These are phyloP conservation scores for Ormosia emarginata DNA, from an alignment of 306 rosid genomes.

Conservation along the genomic window DNA sequence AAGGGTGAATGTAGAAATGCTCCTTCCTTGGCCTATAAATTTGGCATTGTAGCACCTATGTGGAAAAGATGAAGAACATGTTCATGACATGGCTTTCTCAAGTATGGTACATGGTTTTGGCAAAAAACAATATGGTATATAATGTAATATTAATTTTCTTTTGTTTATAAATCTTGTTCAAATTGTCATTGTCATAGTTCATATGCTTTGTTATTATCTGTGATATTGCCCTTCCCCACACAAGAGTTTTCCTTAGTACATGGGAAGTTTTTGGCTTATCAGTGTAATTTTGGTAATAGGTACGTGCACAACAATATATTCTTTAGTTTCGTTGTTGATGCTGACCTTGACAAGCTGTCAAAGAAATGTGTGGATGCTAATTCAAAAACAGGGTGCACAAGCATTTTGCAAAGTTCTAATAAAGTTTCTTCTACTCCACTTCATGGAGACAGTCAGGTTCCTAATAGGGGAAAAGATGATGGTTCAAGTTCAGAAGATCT, in stretches of 20 bases:
- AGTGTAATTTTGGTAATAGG: constrained; percentile 47
- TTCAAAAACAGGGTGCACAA: constrained; percentile 34
- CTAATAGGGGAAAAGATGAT: constrained; percentile 55
- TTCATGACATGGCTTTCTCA: constrained; percentile 9
- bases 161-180: background rate
- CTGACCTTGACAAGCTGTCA: constrained; percentile 85
- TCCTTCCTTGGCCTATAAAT: no score
- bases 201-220: background rate
- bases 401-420: constrained; percentile 41
- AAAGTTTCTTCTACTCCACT: constrained; percentile 35
- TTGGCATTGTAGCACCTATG: no score
- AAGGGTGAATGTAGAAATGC: no score
- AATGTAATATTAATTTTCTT: background rate
- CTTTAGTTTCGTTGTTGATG: constrained; percentile 98
- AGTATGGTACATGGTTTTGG: background rate
- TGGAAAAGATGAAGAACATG: no score
- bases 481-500: constrained; percentile 41
- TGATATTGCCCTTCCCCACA: background rate
- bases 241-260: background rate
- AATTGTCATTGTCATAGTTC: background rate
- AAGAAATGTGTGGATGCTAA: constrained; percentile 55
- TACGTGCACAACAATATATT: constrained; percentile 98
- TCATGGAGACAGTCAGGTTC: constrained; percentile 41
- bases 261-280: background rate
- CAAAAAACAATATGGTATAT: background rate